Base-by-base conservation (phyloP, 2,329 filamentous ascomycete genomes). In the Colletotrichum horii region DNA sequence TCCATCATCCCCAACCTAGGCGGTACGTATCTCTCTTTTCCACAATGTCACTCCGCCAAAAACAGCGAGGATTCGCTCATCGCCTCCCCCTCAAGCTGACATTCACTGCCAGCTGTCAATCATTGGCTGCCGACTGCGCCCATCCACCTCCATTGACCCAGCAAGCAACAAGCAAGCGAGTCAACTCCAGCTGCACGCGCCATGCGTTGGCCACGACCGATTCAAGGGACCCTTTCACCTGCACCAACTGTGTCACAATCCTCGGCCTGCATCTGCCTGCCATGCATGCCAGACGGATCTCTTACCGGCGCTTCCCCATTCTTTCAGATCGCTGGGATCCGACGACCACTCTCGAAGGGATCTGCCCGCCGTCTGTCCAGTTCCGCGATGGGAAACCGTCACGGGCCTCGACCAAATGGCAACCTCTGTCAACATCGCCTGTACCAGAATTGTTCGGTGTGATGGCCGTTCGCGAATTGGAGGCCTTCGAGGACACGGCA, bases 171-270 rank as follows among this genome's bases (percentile, higher is more conserved):
- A 15, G 14, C 43, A 52, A 55, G 26, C 56, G 69, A 75, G 62
- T 75, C 73, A 64, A 72, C n/a, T 48, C 36, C 34, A 71, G 58
- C 68, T 22, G 38, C 68, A 75, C 38, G 61, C 68, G 52, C 72
- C 72, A 75, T 67, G 69, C 43, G 62, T 48, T 72, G 69, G 72
- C 73, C 70, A 69, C 48, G 69, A 56, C 69, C 69, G 7, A 34
- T 28, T 60, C 69, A 24, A 68, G 43, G 28, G 73, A 43, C 72
- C 55, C 62, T 71, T 75, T 67, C 68, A 55, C 68, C 69, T 55
- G 36, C 61, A 15, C 55, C 14, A 38, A 60, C 24, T 72, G 72
- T 72, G 61, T 75, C 73, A 73, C 73, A 58, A 19, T 52, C 19
- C 34, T 56, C 65, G 24, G 12, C 64, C 30, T 72, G 55, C 62